A percentile compares a stretch with the other conserved stretches of the same genome.
phyloP scores from a whole-genome alignment of 768 basidiomycete genomes.

The Daedaleopsis nitida region DNA sequence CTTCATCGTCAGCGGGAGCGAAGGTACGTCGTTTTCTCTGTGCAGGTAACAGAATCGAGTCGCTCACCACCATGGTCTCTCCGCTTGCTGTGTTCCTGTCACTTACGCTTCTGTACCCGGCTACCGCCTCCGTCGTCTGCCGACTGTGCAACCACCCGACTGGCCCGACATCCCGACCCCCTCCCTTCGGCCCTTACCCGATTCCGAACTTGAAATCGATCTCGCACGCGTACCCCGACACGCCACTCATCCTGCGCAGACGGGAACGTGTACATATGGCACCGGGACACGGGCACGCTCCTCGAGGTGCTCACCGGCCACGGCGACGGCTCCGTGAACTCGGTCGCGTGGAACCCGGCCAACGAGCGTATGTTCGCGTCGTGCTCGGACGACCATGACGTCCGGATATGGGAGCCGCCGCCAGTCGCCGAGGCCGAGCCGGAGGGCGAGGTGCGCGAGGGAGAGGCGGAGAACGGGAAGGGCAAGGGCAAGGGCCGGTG shows the following conservation, averaged over 20 bases:
- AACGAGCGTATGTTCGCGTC: slow-evolving; percentile 94
- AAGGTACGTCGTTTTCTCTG: slow-evolving; percentile 60
- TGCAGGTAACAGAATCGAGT: background rate
- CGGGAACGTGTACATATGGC: slow-evolving; percentile 94
- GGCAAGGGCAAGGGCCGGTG: slow-evolving; percentile 26
- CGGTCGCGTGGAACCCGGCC: slow-evolving; percentile 93
- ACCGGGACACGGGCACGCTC: slow-evolving; percentile 78
- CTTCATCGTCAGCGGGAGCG: slow-evolving; percentile 92
- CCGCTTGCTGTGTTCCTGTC: no score
- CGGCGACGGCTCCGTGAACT: slow-evolving; percentile 88
- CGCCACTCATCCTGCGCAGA: slow-evolving; percentile 68
- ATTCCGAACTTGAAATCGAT: no score
- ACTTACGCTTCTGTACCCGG: background rate
- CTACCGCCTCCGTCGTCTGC: background rate
- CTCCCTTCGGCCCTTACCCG: no score
- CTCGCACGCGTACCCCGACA: no score
- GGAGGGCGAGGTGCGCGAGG: background rate
- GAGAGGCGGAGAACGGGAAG: slow-evolving; percentile 20
- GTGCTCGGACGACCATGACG: slow-evolving; percentile 89
- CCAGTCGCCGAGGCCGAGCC: slow-evolving; percentile 15
- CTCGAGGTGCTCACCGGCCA: slow-evolving; percentile 92
- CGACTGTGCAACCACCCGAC: no score
- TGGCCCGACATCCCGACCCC: no score
- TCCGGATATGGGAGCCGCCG: slow-evolving; percentile 82
- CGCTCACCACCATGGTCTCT: background rate